Evolutionary conservation across 140 eudicot genomes (phyloP).

Genomic region (Erigeron philadelphicus): DNA sequence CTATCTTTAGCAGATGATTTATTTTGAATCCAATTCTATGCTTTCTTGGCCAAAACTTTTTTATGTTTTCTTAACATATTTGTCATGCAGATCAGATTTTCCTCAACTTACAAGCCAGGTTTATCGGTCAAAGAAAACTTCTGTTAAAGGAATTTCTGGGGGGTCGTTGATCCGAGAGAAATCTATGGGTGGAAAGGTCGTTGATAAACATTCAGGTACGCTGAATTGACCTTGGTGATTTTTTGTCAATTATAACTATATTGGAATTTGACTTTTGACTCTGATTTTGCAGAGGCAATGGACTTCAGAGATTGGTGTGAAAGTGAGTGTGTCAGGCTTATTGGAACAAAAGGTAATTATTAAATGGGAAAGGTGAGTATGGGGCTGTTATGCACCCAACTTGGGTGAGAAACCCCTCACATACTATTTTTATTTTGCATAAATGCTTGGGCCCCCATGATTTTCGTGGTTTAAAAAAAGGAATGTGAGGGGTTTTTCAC

Average conservation of each 20-base stretch:
- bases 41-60: not conserved
- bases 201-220: constrained; percentile 61
- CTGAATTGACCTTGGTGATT: not conserved
- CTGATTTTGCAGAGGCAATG: constrained; percentile 59
- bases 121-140: constrained; percentile 53
- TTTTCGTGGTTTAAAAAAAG: no score
- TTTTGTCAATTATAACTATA: not conserved
- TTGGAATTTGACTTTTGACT: not conserved
- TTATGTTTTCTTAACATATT: not conserved
- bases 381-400: no score
- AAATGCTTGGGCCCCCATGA: no score
- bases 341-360: constrained; percentile 67
- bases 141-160: constrained; percentile 49
- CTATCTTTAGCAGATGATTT: no score
- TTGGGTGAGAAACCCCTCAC: no score
- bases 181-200: constrained; percentile 41
- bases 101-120: constrained; percentile 74
- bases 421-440: no score
- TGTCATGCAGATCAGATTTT: constrained; percentile 58
- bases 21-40: no score
- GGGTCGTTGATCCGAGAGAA: constrained; percentile 39
- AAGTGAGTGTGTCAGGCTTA: constrained; percentile 73
- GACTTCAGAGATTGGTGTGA: constrained; percentile 96
- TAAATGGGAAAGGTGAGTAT: no score
- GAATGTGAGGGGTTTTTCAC: no score